phyloP scores from a whole-genome alignment of 2,329 filamentous ascomycete genomes.

The Emergomyces pasteurianus region DNA sequence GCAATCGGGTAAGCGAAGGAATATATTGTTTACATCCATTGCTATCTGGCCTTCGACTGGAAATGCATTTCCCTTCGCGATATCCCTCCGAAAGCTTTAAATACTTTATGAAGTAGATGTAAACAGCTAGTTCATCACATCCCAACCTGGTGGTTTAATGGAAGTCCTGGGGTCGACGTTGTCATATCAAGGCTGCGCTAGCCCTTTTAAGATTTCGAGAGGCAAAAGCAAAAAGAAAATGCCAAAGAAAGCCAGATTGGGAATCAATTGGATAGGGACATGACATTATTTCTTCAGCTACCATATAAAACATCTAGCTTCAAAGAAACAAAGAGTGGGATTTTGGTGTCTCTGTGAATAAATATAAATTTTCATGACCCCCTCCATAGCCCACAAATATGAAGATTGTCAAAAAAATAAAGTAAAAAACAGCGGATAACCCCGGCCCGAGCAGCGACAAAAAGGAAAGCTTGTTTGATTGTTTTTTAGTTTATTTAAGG shows the following conservation, averaged over 20 bases:
- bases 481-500: conserved; percentile 65
- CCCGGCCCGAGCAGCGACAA: neutral
- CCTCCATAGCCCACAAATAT: conserved; percentile 2
- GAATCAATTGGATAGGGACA: neutral
- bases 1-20: neutral
- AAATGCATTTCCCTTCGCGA: neutral
- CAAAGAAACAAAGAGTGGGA: neutral
- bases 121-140: too few species aligned
- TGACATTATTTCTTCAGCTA: conserved; percentile 1
- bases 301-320: neutral
- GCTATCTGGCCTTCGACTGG: neutral
- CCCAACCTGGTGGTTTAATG: neutral
- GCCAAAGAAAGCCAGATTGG: neutral
- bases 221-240: neutral
- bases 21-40: neutral
- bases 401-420: neutral
- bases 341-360: neutral
- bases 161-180: neutral
- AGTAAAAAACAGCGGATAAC: neutral
- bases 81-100: neutral
- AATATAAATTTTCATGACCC: neutral
- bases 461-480: neutral
- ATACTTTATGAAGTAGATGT: too few species aligned
- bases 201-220: neutral
- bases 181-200: neutral